A percentile compares a stretch with the other conserved stretches of the same genome.
Evolutionary conservation across 2,329 filamentous ascomycete genomes (phyloP).

Genomic region (Cordyceps tenuipes): DNA sequence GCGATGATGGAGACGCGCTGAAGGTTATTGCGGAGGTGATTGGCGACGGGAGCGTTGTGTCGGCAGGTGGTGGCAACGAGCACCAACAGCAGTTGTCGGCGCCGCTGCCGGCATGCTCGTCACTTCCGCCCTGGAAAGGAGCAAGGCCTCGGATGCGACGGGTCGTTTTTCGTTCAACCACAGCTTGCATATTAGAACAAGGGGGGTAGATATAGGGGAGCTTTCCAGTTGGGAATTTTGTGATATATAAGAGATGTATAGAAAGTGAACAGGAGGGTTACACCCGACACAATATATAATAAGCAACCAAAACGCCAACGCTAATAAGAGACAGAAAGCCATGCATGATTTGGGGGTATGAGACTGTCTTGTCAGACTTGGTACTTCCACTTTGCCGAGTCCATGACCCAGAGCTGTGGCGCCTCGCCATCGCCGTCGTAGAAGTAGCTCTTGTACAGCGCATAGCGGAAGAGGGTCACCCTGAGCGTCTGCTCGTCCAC

Average conservation of each 20-base stretch:
- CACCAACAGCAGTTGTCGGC: not conserved
- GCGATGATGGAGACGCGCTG: not conserved
- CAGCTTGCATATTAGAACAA: not conserved
- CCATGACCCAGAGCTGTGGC: slow-evolving; percentile 26
- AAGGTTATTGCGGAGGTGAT: not conserved
- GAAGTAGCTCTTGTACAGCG: slow-evolving; percentile 28
- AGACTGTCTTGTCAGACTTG: slow-evolving; percentile 3
- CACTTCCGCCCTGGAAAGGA: slow-evolving; percentile 34
- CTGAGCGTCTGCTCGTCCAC: slow-evolving; percentile 19
- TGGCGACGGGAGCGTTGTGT: not conserved
- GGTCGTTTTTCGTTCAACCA: not conserved
- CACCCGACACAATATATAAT: not conserved
- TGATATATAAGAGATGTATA: not conserved
- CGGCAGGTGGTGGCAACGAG: not conserved
- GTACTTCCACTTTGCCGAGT: slow-evolving; percentile 14
- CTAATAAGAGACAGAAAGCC: not conserved
- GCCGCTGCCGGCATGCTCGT: slow-evolving; percentile 19
- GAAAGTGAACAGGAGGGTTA: not conserved
- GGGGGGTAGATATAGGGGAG: not conserved
- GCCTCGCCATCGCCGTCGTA: slow-evolving; percentile 18
- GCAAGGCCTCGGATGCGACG: not conserved
- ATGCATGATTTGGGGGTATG: not conserved
- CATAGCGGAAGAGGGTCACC: slow-evolving; percentile 26
- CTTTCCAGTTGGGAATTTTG: not conserved
- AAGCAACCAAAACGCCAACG: not conserved